These are phyloP conservation scores for Dysphania ambrosioides DNA, from an alignment of 148 eudicot genomes.

Conservation along the genomic window DNA sequence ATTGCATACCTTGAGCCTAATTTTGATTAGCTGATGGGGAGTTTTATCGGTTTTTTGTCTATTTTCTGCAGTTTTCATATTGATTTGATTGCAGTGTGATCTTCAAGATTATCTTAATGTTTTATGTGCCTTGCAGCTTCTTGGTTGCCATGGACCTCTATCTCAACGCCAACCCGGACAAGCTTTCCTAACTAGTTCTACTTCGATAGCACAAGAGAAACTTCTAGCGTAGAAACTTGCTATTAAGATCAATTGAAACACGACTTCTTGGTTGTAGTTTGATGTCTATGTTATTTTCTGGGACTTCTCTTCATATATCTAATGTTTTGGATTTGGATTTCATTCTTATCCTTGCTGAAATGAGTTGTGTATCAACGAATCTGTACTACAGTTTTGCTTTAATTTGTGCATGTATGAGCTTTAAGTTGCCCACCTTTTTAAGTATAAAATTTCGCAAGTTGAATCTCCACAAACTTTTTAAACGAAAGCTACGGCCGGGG, in stretches of 20 bases:
- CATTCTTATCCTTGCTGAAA: background rate
- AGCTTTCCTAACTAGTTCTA: constrained; percentile 20
- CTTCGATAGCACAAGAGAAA: constrained; percentile 13
- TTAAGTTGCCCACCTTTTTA: no score
- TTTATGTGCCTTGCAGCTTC: constrained; percentile 27
- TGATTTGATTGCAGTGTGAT: no score
- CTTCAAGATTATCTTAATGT: no score
- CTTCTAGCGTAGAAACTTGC: background rate
- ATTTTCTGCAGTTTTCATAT: background rate
- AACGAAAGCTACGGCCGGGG: no score
- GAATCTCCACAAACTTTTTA: no score
- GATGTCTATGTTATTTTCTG: background rate
- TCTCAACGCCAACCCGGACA: constrained; percentile 31
- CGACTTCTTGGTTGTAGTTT: background rate
- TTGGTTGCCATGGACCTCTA: constrained; percentile 39
- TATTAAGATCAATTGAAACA: background rate
- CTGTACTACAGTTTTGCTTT: no score
- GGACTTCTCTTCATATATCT: background rate
- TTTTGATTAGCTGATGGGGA: background rate
- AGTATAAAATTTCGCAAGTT: no score
- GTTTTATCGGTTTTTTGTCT: background rate
- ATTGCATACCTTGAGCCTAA: background rate
- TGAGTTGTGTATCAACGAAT: no score
- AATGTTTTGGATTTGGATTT: background rate
- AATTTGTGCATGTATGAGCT: no score